These are phyloP conservation scores for Verticillium dahliae DNA, from an alignment of 2,329 filamentous ascomycete species.

Conservation along the genomic window DNA sequence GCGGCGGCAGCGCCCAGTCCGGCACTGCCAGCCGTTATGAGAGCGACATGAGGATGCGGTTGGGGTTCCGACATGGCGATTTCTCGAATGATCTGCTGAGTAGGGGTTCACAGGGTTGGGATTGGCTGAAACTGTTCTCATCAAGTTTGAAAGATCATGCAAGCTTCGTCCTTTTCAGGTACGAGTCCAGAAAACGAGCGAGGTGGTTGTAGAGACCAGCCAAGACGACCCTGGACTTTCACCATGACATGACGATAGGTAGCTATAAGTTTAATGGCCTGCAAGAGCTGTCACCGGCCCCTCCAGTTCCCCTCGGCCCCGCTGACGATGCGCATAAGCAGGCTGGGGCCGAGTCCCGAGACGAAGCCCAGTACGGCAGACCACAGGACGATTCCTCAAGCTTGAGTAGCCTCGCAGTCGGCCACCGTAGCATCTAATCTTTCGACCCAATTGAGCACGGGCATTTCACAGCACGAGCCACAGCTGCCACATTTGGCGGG, in stretches of 20 bases:
- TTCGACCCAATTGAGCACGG: background rate
- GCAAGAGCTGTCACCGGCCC: background rate
- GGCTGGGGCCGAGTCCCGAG: no score
- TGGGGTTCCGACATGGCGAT: background rate
- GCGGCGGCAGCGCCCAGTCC: conserved; percentile 58
- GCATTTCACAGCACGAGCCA: background rate
- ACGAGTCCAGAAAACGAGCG: no score
- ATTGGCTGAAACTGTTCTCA: background rate
- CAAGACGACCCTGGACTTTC: no score
- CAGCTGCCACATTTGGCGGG: background rate
- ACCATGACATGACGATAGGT: no score
- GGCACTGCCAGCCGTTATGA: conserved; percentile 33
- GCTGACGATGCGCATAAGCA: no score
- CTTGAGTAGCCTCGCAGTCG: background rate
- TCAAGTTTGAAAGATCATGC: background rate
- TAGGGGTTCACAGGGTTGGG: no score
- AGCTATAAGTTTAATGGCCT: no score
- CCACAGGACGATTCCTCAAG: background rate
- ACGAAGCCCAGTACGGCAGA: background rate
- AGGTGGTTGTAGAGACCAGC: no score
- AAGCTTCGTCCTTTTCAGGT: no score
- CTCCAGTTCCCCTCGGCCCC: no score
- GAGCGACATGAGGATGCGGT: conserved; percentile 2
- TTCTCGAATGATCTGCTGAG: background rate
- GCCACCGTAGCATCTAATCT: background rate